A percentile compares a stretch with the other conserved stretches of the same genome.
phyloP scores from a whole-genome alignment of 2,329 filamentous ascomycete species.

The Apiospora marii region DNA sequence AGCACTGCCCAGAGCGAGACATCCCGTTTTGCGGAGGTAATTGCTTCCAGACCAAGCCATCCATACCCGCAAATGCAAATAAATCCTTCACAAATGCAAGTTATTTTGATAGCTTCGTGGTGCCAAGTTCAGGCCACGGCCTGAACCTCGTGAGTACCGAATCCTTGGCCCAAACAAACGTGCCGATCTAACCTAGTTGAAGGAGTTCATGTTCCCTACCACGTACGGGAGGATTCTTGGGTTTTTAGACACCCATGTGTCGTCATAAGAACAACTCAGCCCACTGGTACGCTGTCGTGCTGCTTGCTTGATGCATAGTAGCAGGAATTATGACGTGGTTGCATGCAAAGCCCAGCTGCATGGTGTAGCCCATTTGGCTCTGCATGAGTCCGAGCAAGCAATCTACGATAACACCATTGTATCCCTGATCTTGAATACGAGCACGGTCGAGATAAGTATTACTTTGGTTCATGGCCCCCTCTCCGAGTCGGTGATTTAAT shows the following conservation, averaged over 20 bases:
- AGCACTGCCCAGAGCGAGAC: conserved; percentile 49
- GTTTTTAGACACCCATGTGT: conserved; percentile 41
- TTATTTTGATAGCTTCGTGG: conserved; percentile 60
- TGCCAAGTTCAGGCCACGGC: conserved; percentile 58
- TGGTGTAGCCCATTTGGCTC: neutral
- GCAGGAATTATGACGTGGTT: neutral
- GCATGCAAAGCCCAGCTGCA: neutral
- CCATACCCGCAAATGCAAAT: conserved; percentile 49
- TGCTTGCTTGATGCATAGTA: neutral
- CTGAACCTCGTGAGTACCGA: conserved; percentile 52
- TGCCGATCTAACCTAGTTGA: neutral
- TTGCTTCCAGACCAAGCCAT: conserved; percentile 56
- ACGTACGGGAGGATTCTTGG: conserved; percentile 47
- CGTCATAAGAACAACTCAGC: too few relatives aligned
- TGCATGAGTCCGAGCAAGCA: neutral
- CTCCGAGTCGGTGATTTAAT: neutral
- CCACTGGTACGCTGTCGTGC: neutral
- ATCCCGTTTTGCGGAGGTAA: conserved; percentile 68
- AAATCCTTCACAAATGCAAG: conserved; percentile 53
- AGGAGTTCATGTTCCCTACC: conserved; percentile 40
- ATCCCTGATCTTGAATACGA: neutral
- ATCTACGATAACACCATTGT: neutral
- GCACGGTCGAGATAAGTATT: neutral
- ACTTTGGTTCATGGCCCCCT: neutral
- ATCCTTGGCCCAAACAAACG: neutral